Base-by-base conservation (phyloP, 2,329 filamentous ascomycete genomes). In the Trichophyton mentagrophytes region DNA sequence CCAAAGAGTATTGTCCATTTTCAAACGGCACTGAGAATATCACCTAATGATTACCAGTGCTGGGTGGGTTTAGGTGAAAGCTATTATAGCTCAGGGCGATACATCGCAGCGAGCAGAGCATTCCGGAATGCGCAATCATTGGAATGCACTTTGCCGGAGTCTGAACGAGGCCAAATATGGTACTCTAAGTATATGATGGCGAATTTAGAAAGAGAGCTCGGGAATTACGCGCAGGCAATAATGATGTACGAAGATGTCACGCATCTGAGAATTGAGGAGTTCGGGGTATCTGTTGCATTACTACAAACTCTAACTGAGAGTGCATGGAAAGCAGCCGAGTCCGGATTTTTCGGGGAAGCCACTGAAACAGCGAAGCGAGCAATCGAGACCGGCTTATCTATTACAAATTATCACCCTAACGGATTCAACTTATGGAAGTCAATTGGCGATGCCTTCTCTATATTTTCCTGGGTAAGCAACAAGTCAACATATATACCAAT, bases 11-110 rank as follows among this genome's bases (percentile, higher is more conserved):
- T 97, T 60, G 85, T 92, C 7, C 95, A 90, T 0, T 99, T 97
- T 71, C 88, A 97, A 69, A 85, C 89, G 1, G 91, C 93, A 9
- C 78, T 99, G 38, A 82, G 92, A 59, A 88, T 96, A 56, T 83
- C 85, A 1, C 90, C 91, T 0, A 79, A 86, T 47, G 90, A 97
- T 72, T 97, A 97, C 69, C 88, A 99, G 74, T 95, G 89, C 0
- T 99, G 92, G 84, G 88, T 99, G 25, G 93, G 93, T 0, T 80
- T 99, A 1, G 93, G 92, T n/a, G 93, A 99, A 75, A 95, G 90
- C 69, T 99, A 99, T 69, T 88, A 96, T 70, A 93, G 89, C 66
- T 95, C 91, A 15, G 92, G 93, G 8, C 82, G 92, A 64, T 95
- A 95, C 69, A 88, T 96, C 62, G 92, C 93, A n/a, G 92, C 93